A percentile compares a stretch with the other conserved stretches of the same genome.
These are phyloP conservation scores for Coemansia aciculifera DNA, from an alignment of 192 early-diverging fungal species.

Conservation along the genomic window DNA sequence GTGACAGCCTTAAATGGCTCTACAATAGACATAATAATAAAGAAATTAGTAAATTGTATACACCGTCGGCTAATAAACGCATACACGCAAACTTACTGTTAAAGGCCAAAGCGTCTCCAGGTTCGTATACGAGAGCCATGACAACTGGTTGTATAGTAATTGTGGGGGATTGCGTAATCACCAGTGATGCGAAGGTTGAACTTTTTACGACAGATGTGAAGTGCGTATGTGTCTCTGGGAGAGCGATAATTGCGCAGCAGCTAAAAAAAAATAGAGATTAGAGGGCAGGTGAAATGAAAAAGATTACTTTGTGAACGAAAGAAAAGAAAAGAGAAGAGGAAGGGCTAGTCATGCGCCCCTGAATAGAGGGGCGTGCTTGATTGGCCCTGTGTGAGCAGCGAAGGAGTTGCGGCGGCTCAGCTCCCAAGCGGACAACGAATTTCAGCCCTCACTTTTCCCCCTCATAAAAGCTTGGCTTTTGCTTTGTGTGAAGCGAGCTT, in stretches of 20 bases:
- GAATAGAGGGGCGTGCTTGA: too few relatives aligned
- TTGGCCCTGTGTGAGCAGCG: too few relatives aligned
- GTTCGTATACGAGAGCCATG: conserved; percentile 66
- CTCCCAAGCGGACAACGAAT: too few relatives aligned
- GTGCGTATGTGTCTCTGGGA: background rate
- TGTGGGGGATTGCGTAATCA: conserved; percentile 1
- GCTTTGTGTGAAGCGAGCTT: too few relatives aligned
- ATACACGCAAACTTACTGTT: conserved; percentile 55
- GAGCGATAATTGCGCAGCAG: background rate
- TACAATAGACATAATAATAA: conserved; percentile 13
- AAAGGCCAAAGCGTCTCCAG: conserved; percentile 59
- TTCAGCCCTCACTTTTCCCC: too few relatives aligned
- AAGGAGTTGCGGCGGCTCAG: too few relatives aligned
- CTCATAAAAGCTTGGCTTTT: too few relatives aligned
- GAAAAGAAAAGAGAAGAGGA: background rate
- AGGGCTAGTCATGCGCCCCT: background rate
- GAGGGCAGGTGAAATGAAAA: background rate
- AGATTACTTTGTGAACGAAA: background rate
- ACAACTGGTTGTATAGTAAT: background rate
- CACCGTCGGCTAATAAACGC: background rate
- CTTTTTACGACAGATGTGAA: background rate
- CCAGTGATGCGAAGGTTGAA: conserved; percentile 6
- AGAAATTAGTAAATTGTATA: background rate
- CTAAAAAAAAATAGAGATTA: conserved; percentile 1
- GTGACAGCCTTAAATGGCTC: conserved; percentile 66